These are phyloP conservation scores for Sherardia arvensis DNA, from an alignment of 257 asterid species.

Conservation along the genomic window DNA sequence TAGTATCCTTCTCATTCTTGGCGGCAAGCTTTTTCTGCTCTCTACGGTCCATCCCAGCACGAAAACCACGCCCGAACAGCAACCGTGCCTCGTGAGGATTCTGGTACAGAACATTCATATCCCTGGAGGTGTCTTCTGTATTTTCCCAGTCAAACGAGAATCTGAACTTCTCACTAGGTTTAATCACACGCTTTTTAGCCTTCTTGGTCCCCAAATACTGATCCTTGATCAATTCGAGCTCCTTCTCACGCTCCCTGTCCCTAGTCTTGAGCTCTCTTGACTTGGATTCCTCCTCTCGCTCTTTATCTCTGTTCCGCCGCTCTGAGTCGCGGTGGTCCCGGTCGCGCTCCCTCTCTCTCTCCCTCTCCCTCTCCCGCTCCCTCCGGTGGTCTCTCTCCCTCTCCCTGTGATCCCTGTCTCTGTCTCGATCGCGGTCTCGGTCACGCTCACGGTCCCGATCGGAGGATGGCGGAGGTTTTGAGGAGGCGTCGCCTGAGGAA, in stretches of 20 bases:
- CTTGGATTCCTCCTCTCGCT: constrained; percentile 18
- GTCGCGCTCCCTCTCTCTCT: constrained; percentile 17
- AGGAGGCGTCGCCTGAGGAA: constrained; percentile 11
- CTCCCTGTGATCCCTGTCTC: constrained; percentile 15
- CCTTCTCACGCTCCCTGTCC: constrained; percentile 21
- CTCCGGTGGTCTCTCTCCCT: constrained; percentile 29
- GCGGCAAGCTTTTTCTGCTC: constrained; percentile 32
- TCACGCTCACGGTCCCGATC: constrained; percentile 40
- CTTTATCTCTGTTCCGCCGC: constrained; percentile 17
- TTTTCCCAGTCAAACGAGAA: constrained; percentile 29
- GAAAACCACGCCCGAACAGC: constrained; percentile 24
- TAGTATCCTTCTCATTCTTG: constrained; percentile 21
- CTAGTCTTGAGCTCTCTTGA: constrained; percentile 12
- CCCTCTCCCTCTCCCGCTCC: constrained; percentile 38
- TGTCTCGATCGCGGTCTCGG: constrained; percentile 15
- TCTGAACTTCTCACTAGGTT: constrained; percentile 29
- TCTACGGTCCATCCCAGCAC: constrained; percentile 28
- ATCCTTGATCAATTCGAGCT: constrained; percentile 23
- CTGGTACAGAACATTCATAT: constrained; percentile 21
- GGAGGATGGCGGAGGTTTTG: constrained; percentile 21
- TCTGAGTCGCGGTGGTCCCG: constrained; percentile 14
- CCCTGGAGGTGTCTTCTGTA: constrained; percentile 24
- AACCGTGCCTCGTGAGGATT: constrained; percentile 25
- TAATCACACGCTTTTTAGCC: constrained; percentile 25
- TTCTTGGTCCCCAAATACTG: constrained; percentile 24